Base-by-base conservation (phyloP, 768 basidiomycete genomes). In the Naematelia aurantialba region DNA sequence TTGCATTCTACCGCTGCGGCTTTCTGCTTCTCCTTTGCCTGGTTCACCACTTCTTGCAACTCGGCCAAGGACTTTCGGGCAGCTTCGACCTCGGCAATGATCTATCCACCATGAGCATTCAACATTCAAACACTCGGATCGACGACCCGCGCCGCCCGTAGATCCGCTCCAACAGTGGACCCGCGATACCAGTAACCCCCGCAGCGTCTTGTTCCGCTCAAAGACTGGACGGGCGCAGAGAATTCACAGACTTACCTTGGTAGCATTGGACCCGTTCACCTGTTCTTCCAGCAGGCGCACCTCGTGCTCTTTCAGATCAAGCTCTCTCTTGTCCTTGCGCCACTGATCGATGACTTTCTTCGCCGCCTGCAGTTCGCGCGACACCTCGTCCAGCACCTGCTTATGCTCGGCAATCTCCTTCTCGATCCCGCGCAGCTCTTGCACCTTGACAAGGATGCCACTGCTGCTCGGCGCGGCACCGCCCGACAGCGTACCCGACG, bases 281-380 rank as follows among this genome's bases (percentile, higher is more conserved):
- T 94, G 92, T 74, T 89, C 86, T 64, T 89, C 84, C 61, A 93
- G 79, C 61, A 98, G 79, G 27, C 81, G 80, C 61, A 93, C 80
- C 73, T 94, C 90, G 67, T 98, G 93, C 75, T 85, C 82, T 80
- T 89, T 93, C 76, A 97, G 85, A 74, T 96, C 91, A 52, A 94
- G 73, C 55, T 94, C 87, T 45, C 85, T 79, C 52, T 77, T 80
- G 49, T 79, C 80, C 55, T 80, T 81, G 58, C 79, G 81, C n/a
- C 76, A 78, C 52, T 66, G 61, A 31, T 79, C 77, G 17, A 76
- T 77, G 10, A 72, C 72, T 21, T 68, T 75, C 62, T 76, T 76
- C 14, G 76, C 81, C 8, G 79, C 78, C 45, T 77, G 78, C 56
- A 87, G 85, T 53, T 85, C 83, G 34, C 71, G 76, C 72, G 87